Conservation (phyloP, 2,329 filamentous ascomycete genomes). For the Colletotrichum cereale region DNA sequence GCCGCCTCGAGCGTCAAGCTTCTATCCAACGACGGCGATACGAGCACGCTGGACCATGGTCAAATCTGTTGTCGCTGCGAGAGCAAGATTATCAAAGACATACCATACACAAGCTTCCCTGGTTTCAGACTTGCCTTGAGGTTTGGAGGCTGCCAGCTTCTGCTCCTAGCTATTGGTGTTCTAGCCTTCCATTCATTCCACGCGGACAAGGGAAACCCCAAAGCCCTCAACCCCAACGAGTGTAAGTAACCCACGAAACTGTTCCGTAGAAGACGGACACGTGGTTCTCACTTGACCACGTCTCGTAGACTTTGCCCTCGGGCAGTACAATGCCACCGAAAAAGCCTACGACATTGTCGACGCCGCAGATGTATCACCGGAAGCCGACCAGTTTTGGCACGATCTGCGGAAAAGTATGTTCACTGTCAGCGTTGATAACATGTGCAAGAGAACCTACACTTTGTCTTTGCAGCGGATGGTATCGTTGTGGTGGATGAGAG, state of each 20-base stretch:
- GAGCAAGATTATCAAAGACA: background rate
- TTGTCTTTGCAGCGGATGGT: background rate
- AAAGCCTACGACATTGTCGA: background rate
- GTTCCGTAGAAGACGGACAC: background rate
- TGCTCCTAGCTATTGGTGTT: background rate
- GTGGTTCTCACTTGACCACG: background rate
- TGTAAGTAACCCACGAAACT: background rate
- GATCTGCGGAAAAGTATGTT: background rate
- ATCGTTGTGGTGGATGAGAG: background rate
- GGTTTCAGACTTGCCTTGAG: background rate
- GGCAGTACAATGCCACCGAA: background rate
- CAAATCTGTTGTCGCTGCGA: background rate
- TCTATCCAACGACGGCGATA: background rate
- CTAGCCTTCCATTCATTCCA: background rate
- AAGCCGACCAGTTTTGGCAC: background rate
- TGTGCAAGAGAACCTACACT: background rate
- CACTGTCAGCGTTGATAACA: background rate
- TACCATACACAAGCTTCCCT: background rate
- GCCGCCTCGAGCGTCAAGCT: background rate
- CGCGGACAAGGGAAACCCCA: background rate
- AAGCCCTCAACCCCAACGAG: background rate
- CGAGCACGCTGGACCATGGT: background rate
- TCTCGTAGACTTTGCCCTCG: background rate
- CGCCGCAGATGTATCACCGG: background rate
- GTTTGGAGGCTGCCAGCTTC: background rate